Evolutionary conservation across 176 grass and related monocot species (phyloP).

Genomic region (Cenchrus americanus): DNA sequence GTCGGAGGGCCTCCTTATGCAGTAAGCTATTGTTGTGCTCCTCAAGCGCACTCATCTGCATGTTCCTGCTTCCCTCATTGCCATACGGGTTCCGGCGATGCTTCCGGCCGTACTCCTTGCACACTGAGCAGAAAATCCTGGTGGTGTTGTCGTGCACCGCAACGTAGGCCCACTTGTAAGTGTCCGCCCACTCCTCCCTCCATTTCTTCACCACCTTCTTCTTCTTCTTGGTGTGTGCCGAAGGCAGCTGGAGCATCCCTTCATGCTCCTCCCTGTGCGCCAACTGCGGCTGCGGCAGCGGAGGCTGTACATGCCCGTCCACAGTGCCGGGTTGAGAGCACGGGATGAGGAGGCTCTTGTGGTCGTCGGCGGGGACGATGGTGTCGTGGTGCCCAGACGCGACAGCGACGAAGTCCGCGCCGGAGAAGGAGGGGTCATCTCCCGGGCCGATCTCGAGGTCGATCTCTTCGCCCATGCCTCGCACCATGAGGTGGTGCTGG

Average conservation of each 20-base stretch:
- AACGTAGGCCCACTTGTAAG: constrained; percentile 98
- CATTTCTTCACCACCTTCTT: constrained; percentile 99
- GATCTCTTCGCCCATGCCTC: constrained; percentile 91
- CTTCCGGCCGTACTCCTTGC: constrained; percentile 97
- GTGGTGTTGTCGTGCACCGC: constrained; percentile 75
- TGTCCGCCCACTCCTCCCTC: constrained; percentile 96
- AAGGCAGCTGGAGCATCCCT: constrained; percentile 48
- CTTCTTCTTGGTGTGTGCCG: constrained; percentile 81
- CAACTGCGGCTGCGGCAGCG: neutral
- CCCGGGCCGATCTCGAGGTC: constrained; percentile 92
- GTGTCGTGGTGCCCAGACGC: constrained; percentile 54
- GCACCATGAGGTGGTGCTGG: constrained; percentile 82
- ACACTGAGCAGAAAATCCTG: constrained; percentile 94
- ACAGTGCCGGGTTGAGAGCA: constrained; percentile 41
- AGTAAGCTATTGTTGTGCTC: constrained; percentile 99
- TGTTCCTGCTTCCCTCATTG: constrained; percentile 98
- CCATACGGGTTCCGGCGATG: constrained; percentile 96
- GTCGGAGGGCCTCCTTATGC: constrained; percentile 92
- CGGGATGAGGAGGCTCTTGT: constrained; percentile 81
- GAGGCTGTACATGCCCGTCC: constrained; percentile 43
- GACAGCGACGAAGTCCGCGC: constrained; percentile 59
- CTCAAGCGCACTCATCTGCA: constrained; percentile 99
- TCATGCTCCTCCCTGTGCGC: constrained; percentile 51
- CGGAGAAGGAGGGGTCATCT: constrained; percentile 82
- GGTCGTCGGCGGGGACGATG: constrained; percentile 58